Percentiles rank a stretch among this genome's conserved stretches.
phyloP scores from a whole-genome alignment of 176 grass and related monocot species.

The Themeda triandra region DNA sequence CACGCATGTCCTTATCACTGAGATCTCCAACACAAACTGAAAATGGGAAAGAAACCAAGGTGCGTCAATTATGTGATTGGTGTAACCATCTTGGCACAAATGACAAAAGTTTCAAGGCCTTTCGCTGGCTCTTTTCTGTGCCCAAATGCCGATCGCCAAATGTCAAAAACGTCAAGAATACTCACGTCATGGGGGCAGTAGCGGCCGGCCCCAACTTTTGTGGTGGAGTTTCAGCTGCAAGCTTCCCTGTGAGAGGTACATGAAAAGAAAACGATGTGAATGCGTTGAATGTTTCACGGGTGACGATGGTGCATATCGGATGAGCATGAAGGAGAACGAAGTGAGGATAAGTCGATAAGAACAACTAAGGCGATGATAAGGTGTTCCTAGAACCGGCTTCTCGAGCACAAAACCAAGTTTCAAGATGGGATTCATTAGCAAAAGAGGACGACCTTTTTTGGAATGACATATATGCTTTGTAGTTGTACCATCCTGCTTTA shows the following conservation, averaged over 20 bases:
- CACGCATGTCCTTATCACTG: not conserved
- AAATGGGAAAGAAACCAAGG: not conserved
- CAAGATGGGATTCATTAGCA: not conserved
- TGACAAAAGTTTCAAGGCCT: slow-evolving; percentile 2
- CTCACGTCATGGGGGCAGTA: not conserved
- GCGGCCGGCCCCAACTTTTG: not conserved
- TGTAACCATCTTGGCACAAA: slow-evolving; percentile 16
- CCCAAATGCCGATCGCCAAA: not conserved
- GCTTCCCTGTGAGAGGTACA: not conserved
- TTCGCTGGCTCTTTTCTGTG: not conserved
- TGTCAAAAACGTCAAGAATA: not conserved
- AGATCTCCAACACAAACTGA: not conserved
- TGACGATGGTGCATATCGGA: not conserved
- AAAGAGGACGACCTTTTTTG: too few relatives aligned
- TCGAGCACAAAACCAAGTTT: not conserved
- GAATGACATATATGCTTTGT: too few relatives aligned
- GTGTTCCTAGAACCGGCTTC: not conserved
- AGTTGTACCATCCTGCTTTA: too few relatives aligned
- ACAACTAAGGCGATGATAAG: not conserved
- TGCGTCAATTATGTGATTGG: slow-evolving; percentile 13
- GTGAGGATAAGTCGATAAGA: not conserved
- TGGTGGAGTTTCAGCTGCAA: slow-evolving; percentile 11
- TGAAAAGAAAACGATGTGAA: not conserved
- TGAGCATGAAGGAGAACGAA: not conserved
- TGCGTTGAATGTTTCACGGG: not conserved